Evolutionary conservation across 495 filamentous ascomycete genomes (phyloP), one percentile per base, ranked within the genome.

Genomic region (Aspergillus cavernicola): DNA sequence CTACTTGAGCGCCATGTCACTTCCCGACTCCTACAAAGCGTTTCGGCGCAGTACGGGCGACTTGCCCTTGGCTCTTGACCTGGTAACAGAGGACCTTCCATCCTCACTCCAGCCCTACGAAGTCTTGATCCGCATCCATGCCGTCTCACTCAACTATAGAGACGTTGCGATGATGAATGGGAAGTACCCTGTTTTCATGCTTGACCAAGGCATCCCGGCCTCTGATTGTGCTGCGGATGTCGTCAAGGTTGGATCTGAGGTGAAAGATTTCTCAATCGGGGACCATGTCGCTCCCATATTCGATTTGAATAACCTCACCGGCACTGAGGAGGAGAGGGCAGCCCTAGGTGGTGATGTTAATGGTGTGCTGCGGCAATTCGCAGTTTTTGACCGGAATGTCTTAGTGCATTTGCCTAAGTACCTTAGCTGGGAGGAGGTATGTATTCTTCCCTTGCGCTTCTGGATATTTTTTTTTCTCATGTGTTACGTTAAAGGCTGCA

Each of bases 81-180:
- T 13, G 12, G 32, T 35, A 35, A 15, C 9, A 15, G 32, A 35
- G 32, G 12, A 11, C 5, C 32, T 35, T n/a, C 36, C 36, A 4
- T 4, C 18, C n/a, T 38, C 36, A 2, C 36, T 18, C 15, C 12
- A 16, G 18, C 36, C 36, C 36, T 6, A 41, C 18, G 19, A 43
- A 26, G 22, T 43, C 40, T 22, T 43, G 12, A 28, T 43, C 40
- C 40, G 40, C 40, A 43, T 43, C 40, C 40, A 13, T 22, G 40
- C 40, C 11, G 40, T 45, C 42, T 29, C 42, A 1, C 42, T 45
- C 13, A 45, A 45, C 42, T 45, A 45, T 26, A 19, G 42, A 4
- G 42, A 45, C 26, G 26, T 31, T n/a, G 26, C 23, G 10, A 45
- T 45, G 13, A 2, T 29, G 12, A 16, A 19, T 13, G 42, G 42